These are phyloP conservation scores for Alternaria hordeiaustralica DNA, from an alignment of 2,329 filamentous ascomycete species.

Conservation along the genomic window DNA sequence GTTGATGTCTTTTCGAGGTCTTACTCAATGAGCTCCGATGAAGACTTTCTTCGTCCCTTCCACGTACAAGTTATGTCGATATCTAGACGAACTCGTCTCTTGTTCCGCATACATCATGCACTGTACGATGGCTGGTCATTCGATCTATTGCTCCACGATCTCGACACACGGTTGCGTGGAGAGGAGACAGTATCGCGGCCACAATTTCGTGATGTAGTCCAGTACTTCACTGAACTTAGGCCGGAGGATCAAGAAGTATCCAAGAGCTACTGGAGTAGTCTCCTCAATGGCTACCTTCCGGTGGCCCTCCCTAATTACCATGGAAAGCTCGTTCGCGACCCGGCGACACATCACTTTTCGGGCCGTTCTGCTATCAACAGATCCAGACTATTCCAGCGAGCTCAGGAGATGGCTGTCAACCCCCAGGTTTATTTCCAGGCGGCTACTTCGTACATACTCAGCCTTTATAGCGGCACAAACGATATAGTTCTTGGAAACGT, in stretches of 20 bases:
- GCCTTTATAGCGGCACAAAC: slow-evolving; percentile 65
- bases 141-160: slow-evolving; percentile 73
- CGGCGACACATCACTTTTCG: slow-evolving; percentile 15
- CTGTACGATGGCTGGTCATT: slow-evolving; percentile 95
- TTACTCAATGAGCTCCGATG: slow-evolving; percentile 44
- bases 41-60: slow-evolving; percentile 65
- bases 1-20: slow-evolving; percentile 50
- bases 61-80: slow-evolving; percentile 60
- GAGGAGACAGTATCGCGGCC: slow-evolving; percentile 52
- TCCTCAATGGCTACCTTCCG: slow-evolving; percentile 65
- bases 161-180: slow-evolving; percentile 60
- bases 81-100: slow-evolving; percentile 18
- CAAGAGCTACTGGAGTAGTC: slow-evolving; percentile 71
- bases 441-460: slow-evolving; percentile 70
- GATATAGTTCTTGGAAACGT: slow-evolving; percentile 81
- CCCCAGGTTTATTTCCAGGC: slow-evolving; percentile 79
- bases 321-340: slow-evolving; percentile 33
- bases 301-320: slow-evolving; percentile 66
- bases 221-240: slow-evolving; percentile 52
- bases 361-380: slow-evolving; percentile 30
- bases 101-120: slow-evolving; percentile 76
- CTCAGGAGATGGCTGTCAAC: slow-evolving; percentile 56
- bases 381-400: slow-evolving; percentile 18
- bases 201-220: slow-evolving; percentile 67
- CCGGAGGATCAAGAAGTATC: background rate